Base-by-base conservation (phyloP, 176 grass and related monocot species). In the Eragrostis curvula region DNA sequence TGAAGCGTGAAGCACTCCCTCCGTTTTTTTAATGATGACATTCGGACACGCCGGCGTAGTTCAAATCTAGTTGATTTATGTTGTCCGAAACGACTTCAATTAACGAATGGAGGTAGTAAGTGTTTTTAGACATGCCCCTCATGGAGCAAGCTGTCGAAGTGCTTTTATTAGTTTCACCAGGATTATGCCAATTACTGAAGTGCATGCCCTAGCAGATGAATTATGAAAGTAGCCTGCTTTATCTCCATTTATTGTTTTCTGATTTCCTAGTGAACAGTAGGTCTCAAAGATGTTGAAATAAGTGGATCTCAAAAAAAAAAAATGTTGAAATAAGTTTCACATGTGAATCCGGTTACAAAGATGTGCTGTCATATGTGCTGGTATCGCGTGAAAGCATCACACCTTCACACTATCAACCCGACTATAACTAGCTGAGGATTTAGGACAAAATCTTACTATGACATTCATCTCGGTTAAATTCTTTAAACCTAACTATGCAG, bases 281-380 rank as follows among this genome's bases (percentile, higher is more conserved):
- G 18, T 36, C 16, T 60, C 60, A 27, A 62, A 56, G 15, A 21
- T 8, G 15, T 3, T 77, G 39, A n/a, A n/a, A n/a, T n/a, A n/a
- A n/a, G n/a, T n/a, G n/a, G n/a, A n/a, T n/a, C n/a, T n/a, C n/a
- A n/a, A n/a, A n/a, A n/a, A n/a, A n/a, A n/a, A n/a, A n/a, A n/a
- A n/a, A n/a, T n/a, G n/a, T n/a, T n/a, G n/a, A 41, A 32, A 78
- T 49, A 58, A 58, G 55, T 58, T 58, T 58, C 55, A 58, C 21
- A 24, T 58, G 11, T 3, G 53, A 57, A 23, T n/a, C 3, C 23
- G n/a, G 23, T 52, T 58, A 24, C 23, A 50, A 64, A 14, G 20
- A 8, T 11, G 11, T 51, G 27, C 16, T 52, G 17, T 20, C 14
- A 18, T 9, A 1, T 18, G 47, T 17, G 24, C 14, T 65, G 29